A percentile compares a stretch with the other conserved stretches of the same genome.
These are phyloP conservation scores for Paramecium octaurelia DNA, from an alignment of 73 alveolate species.

Conservation along the genomic window DNA sequence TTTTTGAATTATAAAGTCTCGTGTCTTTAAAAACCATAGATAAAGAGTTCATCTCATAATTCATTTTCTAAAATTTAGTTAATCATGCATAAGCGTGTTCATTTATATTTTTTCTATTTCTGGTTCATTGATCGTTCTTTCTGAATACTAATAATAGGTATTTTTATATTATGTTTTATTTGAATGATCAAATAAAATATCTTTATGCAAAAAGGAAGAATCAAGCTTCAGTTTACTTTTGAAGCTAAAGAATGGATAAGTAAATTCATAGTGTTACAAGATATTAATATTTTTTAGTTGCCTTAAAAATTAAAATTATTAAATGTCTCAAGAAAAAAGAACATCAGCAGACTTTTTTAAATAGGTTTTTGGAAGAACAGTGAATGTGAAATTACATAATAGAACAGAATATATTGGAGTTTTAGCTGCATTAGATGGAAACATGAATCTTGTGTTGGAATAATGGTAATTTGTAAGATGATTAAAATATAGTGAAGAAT, in stretches of 20 bases:
- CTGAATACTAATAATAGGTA: background rate
- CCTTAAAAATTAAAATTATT: background rate
- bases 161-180: background rate
- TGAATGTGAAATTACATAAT: slow-evolving; percentile 57
- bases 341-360: slow-evolving; percentile 59
- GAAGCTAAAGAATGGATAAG: no score
- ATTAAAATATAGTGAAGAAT: slow-evolving; percentile 36
- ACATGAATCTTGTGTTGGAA: slow-evolving; percentile 56
- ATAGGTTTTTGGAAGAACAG: slow-evolving; percentile 56
- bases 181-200: background rate
- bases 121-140: background rate
- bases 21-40: no score
- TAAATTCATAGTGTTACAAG: background rate
- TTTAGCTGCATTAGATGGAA: slow-evolving; percentile 61
- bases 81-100: no score
- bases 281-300: background rate
- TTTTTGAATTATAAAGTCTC: no score
- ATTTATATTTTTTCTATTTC: background rate
- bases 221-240: no score
- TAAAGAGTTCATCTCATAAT: no score
- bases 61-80: no score
- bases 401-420: slow-evolving; percentile 59
- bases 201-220: background rate
- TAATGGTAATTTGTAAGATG: background rate
- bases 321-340: background rate